phyloP scores from a whole-genome alignment of 306 rosid genomes.

The Prosopis cineraria region DNA sequence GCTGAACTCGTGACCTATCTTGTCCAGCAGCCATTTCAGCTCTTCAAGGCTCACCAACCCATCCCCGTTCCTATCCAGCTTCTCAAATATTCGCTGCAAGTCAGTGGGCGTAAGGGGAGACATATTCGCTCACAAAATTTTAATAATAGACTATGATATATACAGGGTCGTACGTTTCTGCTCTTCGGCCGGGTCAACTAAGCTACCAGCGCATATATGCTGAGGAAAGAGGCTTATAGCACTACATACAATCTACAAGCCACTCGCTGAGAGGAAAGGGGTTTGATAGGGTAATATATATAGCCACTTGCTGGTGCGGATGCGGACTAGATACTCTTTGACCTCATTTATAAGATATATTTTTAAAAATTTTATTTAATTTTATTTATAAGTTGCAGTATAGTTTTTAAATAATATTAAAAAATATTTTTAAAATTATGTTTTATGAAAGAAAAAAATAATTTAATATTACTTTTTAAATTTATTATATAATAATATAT shows the following conservation, averaged over 20 bases:
- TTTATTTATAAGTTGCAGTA: too few relatives aligned
- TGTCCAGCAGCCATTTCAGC: conserved; percentile 53
- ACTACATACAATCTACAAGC: neutral
- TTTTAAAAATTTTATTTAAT: too few relatives aligned
- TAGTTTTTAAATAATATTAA: too few relatives aligned
- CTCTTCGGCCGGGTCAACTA: neutral
- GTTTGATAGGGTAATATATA: neutral
- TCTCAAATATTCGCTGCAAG: conserved; percentile 56
- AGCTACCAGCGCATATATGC: neutral
- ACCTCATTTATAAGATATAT: too few relatives aligned
- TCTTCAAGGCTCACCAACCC: conserved; percentile 66
- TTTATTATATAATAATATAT: too few relatives aligned
- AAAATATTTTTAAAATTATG: too few relatives aligned
- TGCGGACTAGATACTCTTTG: neutral
- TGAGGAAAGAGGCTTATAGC: too few relatives aligned
- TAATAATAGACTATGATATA: neutral
- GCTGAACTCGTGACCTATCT: conserved; percentile 35
- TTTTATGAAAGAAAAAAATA: too few relatives aligned
- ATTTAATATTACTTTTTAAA: too few relatives aligned
- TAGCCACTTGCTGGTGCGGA: neutral
- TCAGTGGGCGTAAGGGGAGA: conserved; percentile 46
- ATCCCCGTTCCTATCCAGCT: conserved; percentile 62
- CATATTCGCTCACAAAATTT: conserved; percentile 24
- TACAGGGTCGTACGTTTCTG: neutral
- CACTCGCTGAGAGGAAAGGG: neutral